Percentiles rank a stretch among this genome's conserved stretches.
These are phyloP conservation scores for Candida neerlandica DNA, from an alignment of 1,139 yeast species.

Conservation along the genomic window DNA sequence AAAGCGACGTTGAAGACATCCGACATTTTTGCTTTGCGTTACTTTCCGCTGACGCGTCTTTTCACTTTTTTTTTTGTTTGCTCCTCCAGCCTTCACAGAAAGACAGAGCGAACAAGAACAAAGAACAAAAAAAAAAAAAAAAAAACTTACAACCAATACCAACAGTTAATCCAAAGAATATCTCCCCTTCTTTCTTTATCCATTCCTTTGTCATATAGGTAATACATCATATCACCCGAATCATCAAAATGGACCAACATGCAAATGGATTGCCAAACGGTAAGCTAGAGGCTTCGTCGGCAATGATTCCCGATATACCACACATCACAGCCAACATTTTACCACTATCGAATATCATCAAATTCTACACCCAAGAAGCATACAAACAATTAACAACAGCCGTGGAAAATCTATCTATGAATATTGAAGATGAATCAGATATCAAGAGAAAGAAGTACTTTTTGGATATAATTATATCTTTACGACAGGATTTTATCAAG, in stretches of 20 bases:
- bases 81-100: background rate
- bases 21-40: background rate
- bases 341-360: constrained; percentile 60
- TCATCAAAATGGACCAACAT: background rate
- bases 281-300: background rate
- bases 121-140: background rate
- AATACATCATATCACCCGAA: background rate
- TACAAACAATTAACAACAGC: constrained; percentile 64
- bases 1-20: background rate
- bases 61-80: background rate
- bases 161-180: background rate
- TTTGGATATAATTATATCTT: constrained; percentile 63
- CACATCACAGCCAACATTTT: constrained; percentile 74
- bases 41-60: background rate
- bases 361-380: constrained; percentile 63
- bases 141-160: constrained; percentile 3
- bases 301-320: constrained; percentile 54
- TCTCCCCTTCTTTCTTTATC: background rate
- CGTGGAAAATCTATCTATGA: constrained; percentile 56
- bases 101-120: background rate
- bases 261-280: constrained; percentile 5
- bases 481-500: constrained; percentile 82
- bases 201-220: background rate
- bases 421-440: constrained; percentile 50
- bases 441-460: constrained; percentile 66